Percentiles rank a stretch among this genome's conserved stretches.
phyloP scores from a whole-genome alignment of 192 early-diverging fungal genomes.

The Chytriomyces sp. region DNA sequence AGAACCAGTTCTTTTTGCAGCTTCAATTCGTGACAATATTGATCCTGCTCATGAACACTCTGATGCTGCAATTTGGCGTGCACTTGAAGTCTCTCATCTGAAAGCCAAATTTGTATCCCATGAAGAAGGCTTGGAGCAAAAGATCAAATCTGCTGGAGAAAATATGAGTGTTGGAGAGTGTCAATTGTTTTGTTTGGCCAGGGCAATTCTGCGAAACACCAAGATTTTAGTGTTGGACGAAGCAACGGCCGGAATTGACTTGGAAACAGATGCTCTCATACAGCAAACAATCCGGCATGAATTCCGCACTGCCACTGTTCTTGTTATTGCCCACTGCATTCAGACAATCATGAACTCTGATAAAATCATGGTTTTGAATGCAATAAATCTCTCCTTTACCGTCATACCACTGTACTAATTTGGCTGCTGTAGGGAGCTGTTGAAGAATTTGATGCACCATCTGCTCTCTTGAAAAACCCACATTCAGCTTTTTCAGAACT shows the following conservation, averaged over 20 bases:
- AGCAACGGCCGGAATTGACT: constrained; percentile 67
- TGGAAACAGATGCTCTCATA: constrained; percentile 47
- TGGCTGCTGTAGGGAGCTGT: no score
- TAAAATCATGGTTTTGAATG: constrained; percentile 68
- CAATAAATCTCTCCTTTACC: no score
- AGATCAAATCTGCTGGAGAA: constrained; percentile 69
- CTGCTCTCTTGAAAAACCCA: constrained; percentile 37
- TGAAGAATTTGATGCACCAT: constrained; percentile 68
- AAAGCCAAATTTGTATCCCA: constrained; percentile 57
- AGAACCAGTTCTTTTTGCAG: constrained; percentile 70
- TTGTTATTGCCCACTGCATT: constrained; percentile 71
- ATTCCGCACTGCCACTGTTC: constrained; percentile 65
- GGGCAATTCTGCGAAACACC: constrained; percentile 28
- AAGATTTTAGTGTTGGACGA: constrained; percentile 52
- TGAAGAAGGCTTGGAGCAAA: constrained; percentile 62
- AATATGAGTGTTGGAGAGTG: constrained; percentile 76
- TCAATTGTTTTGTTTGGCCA: constrained; percentile 45
- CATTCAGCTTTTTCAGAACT: constrained; percentile 52
- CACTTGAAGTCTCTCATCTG: constrained; percentile 63
- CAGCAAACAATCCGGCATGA: constrained; percentile 70
- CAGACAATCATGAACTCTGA: constrained; percentile 57
- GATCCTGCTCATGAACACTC: constrained; percentile 60
- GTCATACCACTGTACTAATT: no score
- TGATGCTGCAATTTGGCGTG: constrained; percentile 67
- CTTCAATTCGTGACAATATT: constrained; percentile 61